Conservation (phyloP, 805 yeast species). For the Groenewaldozyma salmanticensis region DNA sequence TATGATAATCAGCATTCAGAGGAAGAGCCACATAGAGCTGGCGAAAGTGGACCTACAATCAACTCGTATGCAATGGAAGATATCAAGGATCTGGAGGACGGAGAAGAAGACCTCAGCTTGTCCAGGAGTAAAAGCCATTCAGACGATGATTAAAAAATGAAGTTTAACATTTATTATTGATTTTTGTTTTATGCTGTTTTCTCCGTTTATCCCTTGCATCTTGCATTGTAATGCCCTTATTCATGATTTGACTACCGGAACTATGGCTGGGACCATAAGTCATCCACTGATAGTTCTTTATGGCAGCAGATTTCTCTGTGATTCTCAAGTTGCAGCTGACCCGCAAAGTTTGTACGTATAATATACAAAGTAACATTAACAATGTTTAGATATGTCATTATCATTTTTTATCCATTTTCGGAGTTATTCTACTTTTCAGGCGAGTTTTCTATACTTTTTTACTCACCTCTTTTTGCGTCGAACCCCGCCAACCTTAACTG, state of each 20-base stretch:
- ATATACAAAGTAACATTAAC: too few species aligned
- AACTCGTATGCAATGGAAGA: conserved; percentile 7
- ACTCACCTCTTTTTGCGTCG: conserved; percentile 8
- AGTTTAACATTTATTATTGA: too few species aligned
- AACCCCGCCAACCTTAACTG: conserved; percentile 12
- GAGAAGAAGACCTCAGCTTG: conserved; percentile 27
- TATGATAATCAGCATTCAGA: conserved; percentile 4
- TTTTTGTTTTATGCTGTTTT: background rate
- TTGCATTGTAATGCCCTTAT: background rate
- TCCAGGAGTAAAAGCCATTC: conserved; percentile 31
- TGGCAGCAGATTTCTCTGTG: too few species aligned
- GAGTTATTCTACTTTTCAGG: background rate
- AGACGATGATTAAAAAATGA: conserved; percentile 13
- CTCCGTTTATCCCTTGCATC: background rate
- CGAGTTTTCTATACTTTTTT: background rate
- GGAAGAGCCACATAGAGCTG: background rate
- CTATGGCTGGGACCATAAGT: too few species aligned
- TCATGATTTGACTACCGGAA: too few species aligned
- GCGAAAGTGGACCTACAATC: conserved; percentile 9
- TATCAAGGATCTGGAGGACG: conserved; percentile 18
- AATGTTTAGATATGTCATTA: too few species aligned
- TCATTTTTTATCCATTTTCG: background rate
- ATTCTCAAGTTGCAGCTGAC: too few species aligned
- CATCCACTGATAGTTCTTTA: too few species aligned
- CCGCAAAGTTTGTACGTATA: too few species aligned